These are phyloP conservation scores for Cyclaneusma minus DNA, from an alignment of 2,329 filamentous ascomycete genomes.

Conservation along the genomic window DNA sequence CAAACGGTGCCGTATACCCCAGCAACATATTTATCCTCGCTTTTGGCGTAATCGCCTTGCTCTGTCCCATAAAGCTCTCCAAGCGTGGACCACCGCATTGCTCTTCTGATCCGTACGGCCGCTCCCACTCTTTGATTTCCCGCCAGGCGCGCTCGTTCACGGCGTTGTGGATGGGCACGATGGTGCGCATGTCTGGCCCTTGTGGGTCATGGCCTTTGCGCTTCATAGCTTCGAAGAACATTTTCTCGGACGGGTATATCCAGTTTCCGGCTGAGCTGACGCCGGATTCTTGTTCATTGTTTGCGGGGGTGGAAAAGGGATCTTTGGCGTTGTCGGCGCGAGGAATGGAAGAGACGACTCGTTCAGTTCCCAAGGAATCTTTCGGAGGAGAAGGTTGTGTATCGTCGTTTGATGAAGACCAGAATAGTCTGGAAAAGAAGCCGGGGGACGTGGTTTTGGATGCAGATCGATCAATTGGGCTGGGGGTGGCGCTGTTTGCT, in stretches of 20 bases:
- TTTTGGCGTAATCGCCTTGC: slow-evolving; percentile 56
- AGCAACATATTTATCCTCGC: slow-evolving; percentile 70
- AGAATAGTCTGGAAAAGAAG: slow-evolving; percentile 10
- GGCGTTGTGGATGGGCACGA: slow-evolving; percentile 95
- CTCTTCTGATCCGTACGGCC: slow-evolving; percentile 41
- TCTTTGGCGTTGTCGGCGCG: slow-evolving; percentile 33
- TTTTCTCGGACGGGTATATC: slow-evolving; percentile 92
- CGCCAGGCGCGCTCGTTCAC: slow-evolving; percentile 95
- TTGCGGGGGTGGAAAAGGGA: slow-evolving; percentile 34
- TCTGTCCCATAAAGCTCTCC: slow-evolving; percentile 67
- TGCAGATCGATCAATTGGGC: slow-evolving; percentile 20
- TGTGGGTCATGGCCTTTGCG: slow-evolving; percentile 67
- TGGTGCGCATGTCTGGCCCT: slow-evolving; percentile 68
- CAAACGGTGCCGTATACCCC: slow-evolving; percentile 86
- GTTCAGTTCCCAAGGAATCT: slow-evolving; percentile 42
- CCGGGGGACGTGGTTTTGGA: slow-evolving; percentile 25
- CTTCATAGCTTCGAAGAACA: slow-evolving; percentile 96
- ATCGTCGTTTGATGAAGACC: slow-evolving; percentile 4
- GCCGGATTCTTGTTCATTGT: slow-evolving; percentile 63
- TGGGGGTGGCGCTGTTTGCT: slow-evolving; percentile 18
- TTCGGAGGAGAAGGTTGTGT: too few species aligned
- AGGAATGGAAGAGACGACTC: slow-evolving; percentile 69
- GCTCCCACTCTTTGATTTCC: slow-evolving; percentile 84
- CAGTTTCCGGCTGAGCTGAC: slow-evolving; percentile 66
- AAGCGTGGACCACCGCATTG: slow-evolving; percentile 66